Percentiles rank a stretch among this genome's conserved stretches.
These are phyloP conservation scores for Botryotinia narcissicola DNA, from an alignment of 2,329 filamentous ascomycete species.

Conservation along the genomic window DNA sequence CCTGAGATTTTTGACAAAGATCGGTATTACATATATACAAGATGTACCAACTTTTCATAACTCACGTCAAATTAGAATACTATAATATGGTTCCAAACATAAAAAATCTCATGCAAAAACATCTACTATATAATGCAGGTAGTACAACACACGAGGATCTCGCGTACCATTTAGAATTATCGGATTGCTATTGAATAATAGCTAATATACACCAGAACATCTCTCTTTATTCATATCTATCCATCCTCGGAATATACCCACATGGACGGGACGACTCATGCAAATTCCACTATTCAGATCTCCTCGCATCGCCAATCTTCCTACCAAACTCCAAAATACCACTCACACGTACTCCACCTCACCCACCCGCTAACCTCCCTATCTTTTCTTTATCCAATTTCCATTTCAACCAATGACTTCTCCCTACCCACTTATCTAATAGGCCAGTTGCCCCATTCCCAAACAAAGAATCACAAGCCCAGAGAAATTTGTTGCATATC, in stretches of 20 bases:
- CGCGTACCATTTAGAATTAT: background rate
- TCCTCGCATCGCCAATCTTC: background rate
- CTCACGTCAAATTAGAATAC: background rate
- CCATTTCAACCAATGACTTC: background rate
- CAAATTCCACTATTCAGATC: background rate
- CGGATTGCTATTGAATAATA: background rate
- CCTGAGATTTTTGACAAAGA: background rate
- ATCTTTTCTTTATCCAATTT: background rate
- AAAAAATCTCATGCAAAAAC: background rate
- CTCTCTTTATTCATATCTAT: background rate
- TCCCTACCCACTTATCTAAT: background rate
- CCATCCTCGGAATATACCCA: background rate
- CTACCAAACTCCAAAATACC: background rate
- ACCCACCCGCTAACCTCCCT: background rate
- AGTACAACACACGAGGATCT: background rate
- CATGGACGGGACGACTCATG: background rate
- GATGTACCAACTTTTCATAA: background rate
- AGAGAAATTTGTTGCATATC: background rate
- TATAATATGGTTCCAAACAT: background rate
- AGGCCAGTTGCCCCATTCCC: too few relatives aligned
- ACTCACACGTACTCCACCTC: background rate
- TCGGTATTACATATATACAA: background rate
- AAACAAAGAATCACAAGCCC: background rate
- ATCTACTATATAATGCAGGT: background rate
- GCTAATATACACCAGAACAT: background rate